Percentiles rank a stretch among this genome's conserved stretches.
Evolutionary conservation across 2,329 filamentous ascomycete species (phyloP).

Genomic region (Mariannaea sp.): DNA sequence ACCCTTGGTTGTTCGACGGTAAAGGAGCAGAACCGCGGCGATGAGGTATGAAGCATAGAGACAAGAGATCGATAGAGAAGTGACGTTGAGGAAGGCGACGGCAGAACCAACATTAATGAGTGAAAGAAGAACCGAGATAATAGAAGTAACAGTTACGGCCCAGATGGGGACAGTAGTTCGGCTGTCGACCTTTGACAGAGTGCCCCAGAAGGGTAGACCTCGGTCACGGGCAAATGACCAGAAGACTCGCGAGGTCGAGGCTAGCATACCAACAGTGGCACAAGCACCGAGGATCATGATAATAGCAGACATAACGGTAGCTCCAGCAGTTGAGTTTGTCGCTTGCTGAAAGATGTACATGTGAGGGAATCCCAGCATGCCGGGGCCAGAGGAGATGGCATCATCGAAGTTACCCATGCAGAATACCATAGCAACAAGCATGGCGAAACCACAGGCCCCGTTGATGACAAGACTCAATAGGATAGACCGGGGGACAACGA

Average conservation of each 20-base stretch:
- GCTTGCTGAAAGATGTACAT: constrained; percentile 62
- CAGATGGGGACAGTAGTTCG: constrained; percentile 38
- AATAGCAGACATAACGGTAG: constrained; percentile 55
- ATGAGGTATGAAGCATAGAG: constrained; percentile 41
- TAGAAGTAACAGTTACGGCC: constrained; percentile 35
- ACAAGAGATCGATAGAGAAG: constrained; percentile 39
- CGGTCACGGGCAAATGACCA: constrained; percentile 55
- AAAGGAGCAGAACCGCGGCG: constrained; percentile 35
- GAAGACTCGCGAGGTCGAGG: constrained; percentile 60
- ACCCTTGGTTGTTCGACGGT: constrained; percentile 37
- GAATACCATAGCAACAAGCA: constrained; percentile 61
- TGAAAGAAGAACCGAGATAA: constrained; percentile 39
- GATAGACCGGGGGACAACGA: constrained; percentile 56
- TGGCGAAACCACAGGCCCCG: constrained; percentile 57
- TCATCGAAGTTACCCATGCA: constrained; percentile 54
- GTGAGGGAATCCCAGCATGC: constrained; percentile 54
- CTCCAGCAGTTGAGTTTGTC: constrained; percentile 52
- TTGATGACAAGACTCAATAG: constrained; percentile 56
- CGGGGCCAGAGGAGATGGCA: constrained; percentile 51
- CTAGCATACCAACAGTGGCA: constrained; percentile 58
- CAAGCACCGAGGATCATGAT: constrained; percentile 54
- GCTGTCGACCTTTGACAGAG: constrained; percentile 34
- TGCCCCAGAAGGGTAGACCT: constrained; percentile 40
- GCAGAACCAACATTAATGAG: constrained; percentile 43
- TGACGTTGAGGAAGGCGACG: constrained; percentile 39